Percentiles rank a stretch among this genome's conserved stretches.
phyloP scores from a whole-genome alignment of 2,329 filamentous ascomycete species.

The Tolypocladium album region DNA sequence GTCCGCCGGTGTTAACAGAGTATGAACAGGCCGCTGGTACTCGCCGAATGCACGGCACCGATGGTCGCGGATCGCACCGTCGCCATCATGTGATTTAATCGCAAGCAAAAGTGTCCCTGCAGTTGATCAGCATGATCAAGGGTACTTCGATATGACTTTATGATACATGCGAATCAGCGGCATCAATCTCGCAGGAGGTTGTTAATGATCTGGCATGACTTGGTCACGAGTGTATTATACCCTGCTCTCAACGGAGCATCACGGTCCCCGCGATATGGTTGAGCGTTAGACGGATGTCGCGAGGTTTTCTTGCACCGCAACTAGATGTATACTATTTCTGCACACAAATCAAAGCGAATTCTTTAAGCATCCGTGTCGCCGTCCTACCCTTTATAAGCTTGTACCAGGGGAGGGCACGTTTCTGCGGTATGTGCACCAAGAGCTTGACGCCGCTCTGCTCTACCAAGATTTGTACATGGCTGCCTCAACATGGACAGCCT shows the following conservation, averaged over 20 bases:
- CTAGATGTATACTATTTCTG: not conserved
- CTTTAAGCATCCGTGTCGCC: not conserved
- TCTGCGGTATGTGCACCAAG: too few species aligned
- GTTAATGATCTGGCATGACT: not conserved
- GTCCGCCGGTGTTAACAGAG: not conserved
- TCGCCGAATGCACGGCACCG: constrained; percentile 63
- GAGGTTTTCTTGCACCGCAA: not conserved
- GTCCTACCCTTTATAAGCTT: not conserved
- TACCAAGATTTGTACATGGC: too few species aligned
- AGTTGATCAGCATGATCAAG: not conserved
- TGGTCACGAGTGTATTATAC: not conserved
- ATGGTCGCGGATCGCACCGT: constrained; percentile 45
- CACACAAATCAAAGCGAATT: not conserved
- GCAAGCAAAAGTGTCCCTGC: not conserved
- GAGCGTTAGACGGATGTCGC: not conserved
- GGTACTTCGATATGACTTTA: not conserved
- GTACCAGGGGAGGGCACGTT: too few species aligned
- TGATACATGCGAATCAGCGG: not conserved
- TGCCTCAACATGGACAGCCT: too few species aligned
- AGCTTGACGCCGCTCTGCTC: too few species aligned
- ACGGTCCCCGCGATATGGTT: not conserved
- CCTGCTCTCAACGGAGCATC: constrained; percentile 1
- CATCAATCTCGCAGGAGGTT: not conserved
- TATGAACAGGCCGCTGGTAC: constrained; percentile 54
- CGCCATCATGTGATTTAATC: not conserved